These are phyloP conservation scores for Hypoxylon sp. DNA, from an alignment of 2,329 filamentous ascomycete species.

Conservation along the genomic window DNA sequence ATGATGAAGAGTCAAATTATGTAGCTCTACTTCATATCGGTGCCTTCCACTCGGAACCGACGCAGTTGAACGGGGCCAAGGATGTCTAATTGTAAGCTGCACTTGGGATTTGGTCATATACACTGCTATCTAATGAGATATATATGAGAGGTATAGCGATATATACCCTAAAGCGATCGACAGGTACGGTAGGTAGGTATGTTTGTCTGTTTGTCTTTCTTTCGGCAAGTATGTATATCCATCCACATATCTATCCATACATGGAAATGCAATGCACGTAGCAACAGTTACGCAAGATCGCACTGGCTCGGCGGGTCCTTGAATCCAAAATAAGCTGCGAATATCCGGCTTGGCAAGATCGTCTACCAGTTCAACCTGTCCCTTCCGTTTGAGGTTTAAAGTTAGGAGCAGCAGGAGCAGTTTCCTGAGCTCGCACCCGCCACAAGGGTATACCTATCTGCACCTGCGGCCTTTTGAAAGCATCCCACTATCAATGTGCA, in stretches of 20 bases:
- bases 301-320: constrained; percentile 33
- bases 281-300: constrained; percentile 40
- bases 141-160: not conserved
- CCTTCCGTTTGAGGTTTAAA: constrained; percentile 35
- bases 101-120: not conserved
- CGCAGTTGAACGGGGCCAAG: not conserved
- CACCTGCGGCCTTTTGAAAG: constrained; percentile 22
- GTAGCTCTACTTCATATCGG: not conserved
- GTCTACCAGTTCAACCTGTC: constrained; percentile 27
- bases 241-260: constrained; percentile 1
- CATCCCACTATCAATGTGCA: too few species aligned
- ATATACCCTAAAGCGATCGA: constrained; percentile 3
- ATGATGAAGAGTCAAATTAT: not conserved
- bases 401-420: constrained; percentile 28
- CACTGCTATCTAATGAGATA: not conserved
- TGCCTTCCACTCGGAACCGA: constrained; percentile 9
- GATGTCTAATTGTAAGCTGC: constrained; percentile 1
- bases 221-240: constrained; percentile 16
- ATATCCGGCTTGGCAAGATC: constrained; percentile 48
- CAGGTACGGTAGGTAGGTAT: constrained; percentile 2
- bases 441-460: constrained; percentile 30
- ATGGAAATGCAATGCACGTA: constrained; percentile 23
- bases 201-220: constrained; percentile 30
- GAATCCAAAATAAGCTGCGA: constrained; percentile 40
- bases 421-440: constrained; percentile 17